phyloP scores from a whole-genome alignment of 202 grass and related monocot genomes.

The Brachypodium distachyon region DNA sequence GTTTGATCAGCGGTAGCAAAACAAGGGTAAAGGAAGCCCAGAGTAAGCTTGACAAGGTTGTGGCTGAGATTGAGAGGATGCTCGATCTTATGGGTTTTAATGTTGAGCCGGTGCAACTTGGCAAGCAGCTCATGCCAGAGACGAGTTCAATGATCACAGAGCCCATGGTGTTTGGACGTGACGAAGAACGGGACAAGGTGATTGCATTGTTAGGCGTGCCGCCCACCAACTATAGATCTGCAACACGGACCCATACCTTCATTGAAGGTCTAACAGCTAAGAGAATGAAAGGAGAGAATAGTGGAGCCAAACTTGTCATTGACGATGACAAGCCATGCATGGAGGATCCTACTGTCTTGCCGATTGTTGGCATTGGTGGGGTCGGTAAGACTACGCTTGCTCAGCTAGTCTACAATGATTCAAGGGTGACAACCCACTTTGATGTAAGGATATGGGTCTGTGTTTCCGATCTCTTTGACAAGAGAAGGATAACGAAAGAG shows the following conservation, averaged over 20 bases:
- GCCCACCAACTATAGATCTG: not conserved
- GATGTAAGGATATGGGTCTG: conserved; percentile 32
- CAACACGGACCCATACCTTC: too few species aligned
- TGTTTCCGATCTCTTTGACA: conserved; percentile 31
- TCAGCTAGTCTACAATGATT: conserved; percentile 26
- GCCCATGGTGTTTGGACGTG: not conserved
- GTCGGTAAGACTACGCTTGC: conserved; percentile 7
- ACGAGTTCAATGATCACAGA: not conserved
- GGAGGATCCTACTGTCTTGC: not conserved
- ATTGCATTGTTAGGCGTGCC: not conserved
- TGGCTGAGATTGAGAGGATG: not conserved
- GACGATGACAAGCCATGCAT: not conserved
- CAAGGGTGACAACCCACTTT: conserved; percentile 24
- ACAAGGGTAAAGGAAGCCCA: not conserved
- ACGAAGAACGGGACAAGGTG: not conserved
- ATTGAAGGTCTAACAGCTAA: not conserved
- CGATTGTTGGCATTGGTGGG: conserved; percentile 13
- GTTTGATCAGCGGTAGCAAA: not conserved
- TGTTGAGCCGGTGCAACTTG: not conserved
- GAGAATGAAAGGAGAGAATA: not conserved
- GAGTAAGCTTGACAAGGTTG: not conserved
- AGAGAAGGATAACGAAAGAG: conserved; percentile 17
- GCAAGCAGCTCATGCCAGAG: not conserved
- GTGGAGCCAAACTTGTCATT: not conserved
- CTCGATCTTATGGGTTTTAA: not conserved